Evolutionary conservation across 2,329 filamentous ascomycete species (phyloP).

Genomic region (Exophiala mesophila): DNA sequence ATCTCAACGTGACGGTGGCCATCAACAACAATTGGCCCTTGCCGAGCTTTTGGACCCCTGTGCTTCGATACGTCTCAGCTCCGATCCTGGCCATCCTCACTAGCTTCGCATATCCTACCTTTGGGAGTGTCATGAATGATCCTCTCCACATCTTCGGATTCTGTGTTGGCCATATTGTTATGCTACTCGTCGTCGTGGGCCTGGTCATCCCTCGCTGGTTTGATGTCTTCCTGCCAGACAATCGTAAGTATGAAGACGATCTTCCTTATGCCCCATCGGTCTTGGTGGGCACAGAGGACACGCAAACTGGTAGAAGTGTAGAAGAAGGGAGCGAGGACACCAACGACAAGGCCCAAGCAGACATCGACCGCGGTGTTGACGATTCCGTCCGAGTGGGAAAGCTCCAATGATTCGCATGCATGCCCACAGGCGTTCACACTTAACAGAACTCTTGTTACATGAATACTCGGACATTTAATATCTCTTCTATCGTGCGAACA

Average conservation of each 20-base stretch:
- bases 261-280: slow-evolving; percentile 20
- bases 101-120: slow-evolving; percentile 49
- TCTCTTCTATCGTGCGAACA: no score
- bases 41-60: slow-evolving; percentile 46
- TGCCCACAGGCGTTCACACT: no score
- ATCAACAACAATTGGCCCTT: slow-evolving; percentile 54
- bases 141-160: slow-evolving; percentile 50
- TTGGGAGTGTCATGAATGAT: slow-evolving; percentile 45
- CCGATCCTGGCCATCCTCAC: slow-evolving; percentile 51
- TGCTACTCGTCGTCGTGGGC: slow-evolving; percentile 46
- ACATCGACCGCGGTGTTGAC: no score
- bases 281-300: not conserved
- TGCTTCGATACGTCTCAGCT: slow-evolving; percentile 48
- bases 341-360: no score
- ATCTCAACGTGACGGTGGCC: slow-evolving; percentile 52
- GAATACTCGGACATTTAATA: no score
- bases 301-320: not conserved
- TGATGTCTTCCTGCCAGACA: slow-evolving; percentile 47
- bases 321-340: not conserved
- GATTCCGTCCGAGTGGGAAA: no score
- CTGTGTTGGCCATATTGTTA: slow-evolving; percentile 43
- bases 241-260: slow-evolving; percentile 43
- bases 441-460: no score
- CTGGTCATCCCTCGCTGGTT: slow-evolving; percentile 52
- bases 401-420: no score